phyloP scores from a whole-genome alignment of 768 basidiomycete genomes.

The Pleurotus djamor region DNA sequence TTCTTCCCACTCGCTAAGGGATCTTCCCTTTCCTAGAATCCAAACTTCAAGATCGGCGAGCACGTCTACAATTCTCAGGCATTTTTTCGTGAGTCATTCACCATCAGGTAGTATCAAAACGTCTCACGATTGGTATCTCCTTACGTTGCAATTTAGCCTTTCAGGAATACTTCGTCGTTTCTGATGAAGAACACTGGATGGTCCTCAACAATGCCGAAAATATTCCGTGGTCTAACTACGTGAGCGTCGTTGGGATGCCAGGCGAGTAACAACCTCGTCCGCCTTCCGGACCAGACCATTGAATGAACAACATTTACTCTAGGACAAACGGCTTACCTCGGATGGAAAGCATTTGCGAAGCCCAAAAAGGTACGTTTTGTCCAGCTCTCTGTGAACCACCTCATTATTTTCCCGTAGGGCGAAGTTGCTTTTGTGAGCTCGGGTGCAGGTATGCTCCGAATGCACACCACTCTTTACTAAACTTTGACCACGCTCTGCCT shows the following conservation, averaged over 20 bases:
- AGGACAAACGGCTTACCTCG: constrained; percentile 38
- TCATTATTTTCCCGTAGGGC: constrained; percentile 20
- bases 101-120: not conserved
- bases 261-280: constrained; percentile 24
- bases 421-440: constrained; percentile 38
- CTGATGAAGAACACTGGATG: constrained; percentile 7
- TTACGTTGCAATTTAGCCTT: not conserved
- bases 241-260: constrained; percentile 56
- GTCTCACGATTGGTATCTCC: not conserved
- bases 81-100: constrained; percentile 17
- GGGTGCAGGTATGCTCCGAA: constrained; percentile 27
- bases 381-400: not conserved
- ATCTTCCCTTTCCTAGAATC: constrained; percentile 16
- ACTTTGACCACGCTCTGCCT: not conserved
- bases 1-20: not conserved
- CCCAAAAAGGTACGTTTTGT: constrained; percentile 25
- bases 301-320: not conserved
- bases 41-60: constrained; percentile 29
- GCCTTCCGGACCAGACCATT: not conserved
- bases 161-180: constrained; percentile 39
- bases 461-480: not conserved
- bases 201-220: constrained; percentile 38
- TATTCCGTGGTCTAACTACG: constrained; percentile 45
- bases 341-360: constrained; percentile 36
- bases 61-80: constrained; percentile 34